These are phyloP conservation scores for Butyriboletus loyo DNA, from an alignment of 768 basidiomycete genomes.

Conservation along the genomic window DNA sequence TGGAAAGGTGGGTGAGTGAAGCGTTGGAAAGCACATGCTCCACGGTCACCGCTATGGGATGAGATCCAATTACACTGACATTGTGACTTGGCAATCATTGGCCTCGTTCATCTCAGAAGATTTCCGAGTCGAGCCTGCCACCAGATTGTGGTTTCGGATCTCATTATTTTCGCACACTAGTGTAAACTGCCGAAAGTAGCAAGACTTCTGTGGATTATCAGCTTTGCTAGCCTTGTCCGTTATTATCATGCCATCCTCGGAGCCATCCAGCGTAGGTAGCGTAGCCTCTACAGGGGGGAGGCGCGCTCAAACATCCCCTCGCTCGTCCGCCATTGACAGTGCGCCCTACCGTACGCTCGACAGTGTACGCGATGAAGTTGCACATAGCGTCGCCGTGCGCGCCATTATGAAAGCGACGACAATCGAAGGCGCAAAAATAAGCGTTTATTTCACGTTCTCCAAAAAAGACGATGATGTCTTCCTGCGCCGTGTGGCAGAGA, in stretches of 20 bases:
- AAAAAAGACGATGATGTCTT: conserved; percentile 56
- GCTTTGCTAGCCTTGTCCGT: background rate
- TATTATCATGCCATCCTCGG: conserved; percentile 24
- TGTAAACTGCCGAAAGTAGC: background rate
- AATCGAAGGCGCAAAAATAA: conserved; percentile 54
- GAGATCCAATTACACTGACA: no score
- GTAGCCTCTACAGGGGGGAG: background rate
- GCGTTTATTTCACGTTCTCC: conserved; percentile 59
- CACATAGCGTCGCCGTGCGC: conserved; percentile 53
- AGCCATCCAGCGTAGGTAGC: conserved; percentile 23
- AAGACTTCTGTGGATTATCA: background rate
- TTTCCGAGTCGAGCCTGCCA: no score
- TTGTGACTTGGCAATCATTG: no score
- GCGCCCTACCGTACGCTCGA: conserved; percentile 46
- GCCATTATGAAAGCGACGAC: conserved; percentile 48
- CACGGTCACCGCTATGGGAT: background rate
- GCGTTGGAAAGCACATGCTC: no score
- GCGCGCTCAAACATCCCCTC: background rate
- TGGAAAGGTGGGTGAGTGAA: background rate
- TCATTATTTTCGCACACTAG: no score
- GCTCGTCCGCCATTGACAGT: background rate
- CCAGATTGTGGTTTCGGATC: no score
- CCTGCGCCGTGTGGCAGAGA: conserved; percentile 50
- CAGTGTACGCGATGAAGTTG: conserved; percentile 58
- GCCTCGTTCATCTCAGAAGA: no score